Conservation (phyloP, 805 yeast genomes). For the Yarrowia sp. region DNA sequence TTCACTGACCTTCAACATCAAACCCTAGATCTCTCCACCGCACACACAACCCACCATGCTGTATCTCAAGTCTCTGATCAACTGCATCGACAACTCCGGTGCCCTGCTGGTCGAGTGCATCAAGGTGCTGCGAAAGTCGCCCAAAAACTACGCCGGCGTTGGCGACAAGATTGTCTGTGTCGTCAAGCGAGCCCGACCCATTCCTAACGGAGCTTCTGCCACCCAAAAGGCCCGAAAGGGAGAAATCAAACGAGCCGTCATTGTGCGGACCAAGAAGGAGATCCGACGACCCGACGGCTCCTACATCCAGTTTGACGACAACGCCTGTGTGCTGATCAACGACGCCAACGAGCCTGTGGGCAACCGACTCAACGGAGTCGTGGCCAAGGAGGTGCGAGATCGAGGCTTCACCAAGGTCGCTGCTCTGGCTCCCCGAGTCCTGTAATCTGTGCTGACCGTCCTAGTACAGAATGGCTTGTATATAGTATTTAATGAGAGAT, state of each 20-base stretch:
- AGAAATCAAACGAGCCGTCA: slow-evolving; percentile 92
- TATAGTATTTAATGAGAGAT: slow-evolving; percentile 23
- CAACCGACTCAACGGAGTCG: slow-evolving; percentile 84
- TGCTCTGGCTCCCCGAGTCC: slow-evolving; percentile 83
- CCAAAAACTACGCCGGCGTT: slow-evolving; percentile 73
- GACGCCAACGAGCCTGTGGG: slow-evolving; percentile 93
- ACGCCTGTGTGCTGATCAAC: slow-evolving; percentile 92
- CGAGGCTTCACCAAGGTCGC: slow-evolving; percentile 81
- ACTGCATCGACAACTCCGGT: slow-evolving; percentile 93
- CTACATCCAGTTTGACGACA: slow-evolving; percentile 83
- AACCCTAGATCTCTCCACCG: not conserved
- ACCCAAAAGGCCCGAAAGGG: slow-evolving; percentile 81
- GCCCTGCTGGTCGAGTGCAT: slow-evolving; percentile 94
- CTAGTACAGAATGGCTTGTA: slow-evolving; percentile 21
- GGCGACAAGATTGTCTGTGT: slow-evolving; percentile 87
- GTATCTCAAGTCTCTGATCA: slow-evolving; percentile 79
- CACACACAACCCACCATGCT: slow-evolving; percentile 52
- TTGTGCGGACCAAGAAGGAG: slow-evolving; percentile 85
- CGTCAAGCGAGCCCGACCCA: slow-evolving; percentile 83
- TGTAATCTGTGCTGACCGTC: slow-evolving; percentile 37
- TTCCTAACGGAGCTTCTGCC: slow-evolving; percentile 68
- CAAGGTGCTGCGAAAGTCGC: slow-evolving; percentile 87
- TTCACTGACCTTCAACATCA: not conserved
- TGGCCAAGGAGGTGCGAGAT: slow-evolving; percentile 84
- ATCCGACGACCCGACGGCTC: slow-evolving; percentile 83